Evolutionary conservation across 2,329 filamentous ascomycete genomes (phyloP).

Genomic region (Diaporthe vexans): DNA sequence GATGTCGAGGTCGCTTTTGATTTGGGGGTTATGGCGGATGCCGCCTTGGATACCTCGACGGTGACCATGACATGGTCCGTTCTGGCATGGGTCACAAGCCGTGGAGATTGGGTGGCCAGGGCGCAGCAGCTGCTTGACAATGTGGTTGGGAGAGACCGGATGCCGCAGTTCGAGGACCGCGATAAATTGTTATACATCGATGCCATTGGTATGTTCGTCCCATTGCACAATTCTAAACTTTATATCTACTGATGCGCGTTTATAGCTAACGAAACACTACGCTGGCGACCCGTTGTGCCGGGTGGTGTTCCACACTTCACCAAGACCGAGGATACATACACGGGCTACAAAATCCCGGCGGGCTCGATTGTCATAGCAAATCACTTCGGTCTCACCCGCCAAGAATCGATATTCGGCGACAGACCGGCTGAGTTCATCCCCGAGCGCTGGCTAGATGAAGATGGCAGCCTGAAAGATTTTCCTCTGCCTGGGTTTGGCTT

Average conservation of each 20-base stretch:
- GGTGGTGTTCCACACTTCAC: neutral
- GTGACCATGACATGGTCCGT: neutral
- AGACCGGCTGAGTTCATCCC: neutral
- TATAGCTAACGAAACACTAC: neutral
- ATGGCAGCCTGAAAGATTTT: neutral
- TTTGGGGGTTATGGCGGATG: neutral
- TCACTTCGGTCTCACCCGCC: neutral
- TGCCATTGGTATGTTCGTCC: neutral
- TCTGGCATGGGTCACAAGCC: neutral
- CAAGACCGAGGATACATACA: neutral
- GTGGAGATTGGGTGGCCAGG: neutral
- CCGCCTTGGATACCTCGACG: neutral
- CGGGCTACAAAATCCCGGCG: neutral
- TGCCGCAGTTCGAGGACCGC: neutral
- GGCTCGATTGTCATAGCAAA: neutral
- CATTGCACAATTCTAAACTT: too few relatives aligned
- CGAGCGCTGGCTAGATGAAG: conserved; percentile 2
- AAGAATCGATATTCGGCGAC: neutral
- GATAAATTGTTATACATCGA: neutral
- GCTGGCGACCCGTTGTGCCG: neutral
- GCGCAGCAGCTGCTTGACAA: neutral
- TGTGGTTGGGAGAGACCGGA: neutral
- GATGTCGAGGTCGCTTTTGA: conserved; percentile 2
- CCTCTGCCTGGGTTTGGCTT: neutral
- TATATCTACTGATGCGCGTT: neutral